These are phyloP conservation scores for Fusarium sp. DNA, from an alignment of 2,329 filamentous ascomycete species.

Conservation along the genomic window DNA sequence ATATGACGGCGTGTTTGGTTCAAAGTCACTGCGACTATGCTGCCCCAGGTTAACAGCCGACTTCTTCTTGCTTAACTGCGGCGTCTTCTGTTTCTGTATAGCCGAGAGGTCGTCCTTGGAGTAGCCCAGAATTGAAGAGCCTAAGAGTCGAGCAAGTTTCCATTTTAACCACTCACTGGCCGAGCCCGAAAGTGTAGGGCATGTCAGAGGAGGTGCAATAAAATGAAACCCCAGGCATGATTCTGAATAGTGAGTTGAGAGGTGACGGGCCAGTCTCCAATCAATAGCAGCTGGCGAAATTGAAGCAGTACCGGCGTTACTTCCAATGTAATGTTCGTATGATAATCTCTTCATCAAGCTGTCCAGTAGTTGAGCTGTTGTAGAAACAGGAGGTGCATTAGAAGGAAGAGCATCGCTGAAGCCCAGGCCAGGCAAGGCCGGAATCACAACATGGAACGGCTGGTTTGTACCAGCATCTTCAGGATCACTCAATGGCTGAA, in stretches of 20 bases:
- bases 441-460: conserved; percentile 72
- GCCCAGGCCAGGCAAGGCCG: conserved; percentile 70
- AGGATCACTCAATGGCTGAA: conserved; percentile 63
- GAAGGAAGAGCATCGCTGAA: conserved; percentile 70
- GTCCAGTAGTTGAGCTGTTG: conserved; percentile 65
- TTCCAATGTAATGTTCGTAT: conserved; percentile 66
- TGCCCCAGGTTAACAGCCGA: conserved; percentile 40
- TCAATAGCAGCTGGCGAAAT: conserved; percentile 59
- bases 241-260: conserved; percentile 57
- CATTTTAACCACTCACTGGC: conserved; percentile 63
- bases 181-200: conserved; percentile 55
- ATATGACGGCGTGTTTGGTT: conserved; percentile 65
- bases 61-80: conserved; percentile 13
- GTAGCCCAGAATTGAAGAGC: conserved; percentile 64
- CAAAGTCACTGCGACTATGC: conserved; percentile 45
- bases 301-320: conserved; percentile 59
- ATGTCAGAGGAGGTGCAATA: conserved; percentile 62
- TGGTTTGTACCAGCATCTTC: conserved; percentile 53
- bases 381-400: conserved; percentile 57
- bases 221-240: conserved; percentile 69
- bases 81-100: conserved; percentile 41
- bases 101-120: conserved; percentile 58
- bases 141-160: conserved; percentile 59
- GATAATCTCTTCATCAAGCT: conserved; percentile 66
- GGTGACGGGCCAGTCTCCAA: conserved; percentile 56